phyloP scores from a whole-genome alignment of 495 filamentous ascomycete genomes.

The Aspergillus panamensis region DNA sequence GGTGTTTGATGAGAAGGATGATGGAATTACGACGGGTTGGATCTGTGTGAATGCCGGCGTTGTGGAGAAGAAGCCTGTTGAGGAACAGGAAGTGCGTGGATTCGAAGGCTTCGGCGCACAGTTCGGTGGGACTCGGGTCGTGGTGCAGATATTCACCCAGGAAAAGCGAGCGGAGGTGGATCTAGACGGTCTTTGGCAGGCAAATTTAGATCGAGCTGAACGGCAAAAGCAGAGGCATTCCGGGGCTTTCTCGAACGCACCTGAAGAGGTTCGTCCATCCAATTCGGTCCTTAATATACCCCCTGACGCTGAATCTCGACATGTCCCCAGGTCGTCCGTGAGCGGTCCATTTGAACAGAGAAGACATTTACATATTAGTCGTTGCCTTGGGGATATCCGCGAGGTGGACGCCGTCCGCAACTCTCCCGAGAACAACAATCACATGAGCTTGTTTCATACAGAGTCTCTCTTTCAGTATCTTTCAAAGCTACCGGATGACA shows the following conservation, averaged over 20 bases:
- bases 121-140: slow-evolving; percentile 57
- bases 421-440: too few species aligned
- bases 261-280: slow-evolving; percentile 30
- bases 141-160: slow-evolving; percentile 89
- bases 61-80: slow-evolving; percentile 51
- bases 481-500: slow-evolving; percentile 25
- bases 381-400: not conserved
- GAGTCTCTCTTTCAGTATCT: slow-evolving; percentile 37
- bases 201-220: slow-evolving; percentile 42
- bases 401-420: not conserved
- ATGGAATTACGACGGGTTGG: slow-evolving; percentile 89
- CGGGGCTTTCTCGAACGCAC: slow-evolving; percentile 16
- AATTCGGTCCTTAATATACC: slow-evolving; percentile 17
- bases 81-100: slow-evolving; percentile 28
- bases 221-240: slow-evolving; percentile 30
- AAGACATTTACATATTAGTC: slow-evolving; percentile 17
- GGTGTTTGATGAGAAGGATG: slow-evolving; percentile 54
- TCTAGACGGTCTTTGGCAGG: slow-evolving; percentile 76
- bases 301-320: slow-evolving; percentile 22
- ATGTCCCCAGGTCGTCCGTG: slow-evolving; percentile 12
- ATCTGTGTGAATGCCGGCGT: slow-evolving; percentile 87
- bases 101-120: slow-evolving; percentile 74
- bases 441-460: too few species aligned
- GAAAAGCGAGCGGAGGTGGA: slow-evolving; percentile 78
- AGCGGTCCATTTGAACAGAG: slow-evolving; percentile 18